Percentiles rank a stretch among this genome's conserved stretches.
These are phyloP conservation scores for Phoma sp. DNA, from an alignment of 2,329 filamentous ascomycete genomes.

Conservation along the genomic window DNA sequence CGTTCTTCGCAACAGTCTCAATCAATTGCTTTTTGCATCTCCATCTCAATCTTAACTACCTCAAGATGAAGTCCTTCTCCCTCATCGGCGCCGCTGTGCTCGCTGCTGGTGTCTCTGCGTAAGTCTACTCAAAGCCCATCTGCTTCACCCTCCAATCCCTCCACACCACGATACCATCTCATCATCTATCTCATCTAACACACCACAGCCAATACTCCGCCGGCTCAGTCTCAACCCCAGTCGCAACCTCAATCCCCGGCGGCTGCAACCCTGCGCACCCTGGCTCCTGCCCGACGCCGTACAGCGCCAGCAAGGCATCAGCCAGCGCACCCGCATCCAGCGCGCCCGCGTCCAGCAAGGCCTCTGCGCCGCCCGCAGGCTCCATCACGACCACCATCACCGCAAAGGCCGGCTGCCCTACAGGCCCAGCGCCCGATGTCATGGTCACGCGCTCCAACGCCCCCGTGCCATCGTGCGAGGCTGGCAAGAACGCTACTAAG, in stretches of 20 bases:
- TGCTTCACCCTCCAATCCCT: background rate
- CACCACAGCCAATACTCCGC: background rate
- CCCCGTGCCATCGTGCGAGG: slow-evolving; percentile 21
- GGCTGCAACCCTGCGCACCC: too few relatives aligned
- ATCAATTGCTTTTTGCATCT: background rate
- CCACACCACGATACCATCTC: background rate
- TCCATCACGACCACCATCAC: slow-evolving; percentile 23
- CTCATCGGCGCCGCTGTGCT: slow-evolving; percentile 4
- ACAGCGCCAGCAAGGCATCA: too few relatives aligned
- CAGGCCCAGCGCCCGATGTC: slow-evolving; percentile 22
- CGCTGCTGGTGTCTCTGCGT: slow-evolving; percentile 10
- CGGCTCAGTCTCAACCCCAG: background rate
- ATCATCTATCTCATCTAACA: background rate
- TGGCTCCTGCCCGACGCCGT: too few relatives aligned
- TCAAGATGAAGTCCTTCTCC: slow-evolving; percentile 9
- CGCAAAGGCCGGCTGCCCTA: slow-evolving; percentile 23
- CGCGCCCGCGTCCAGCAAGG: slow-evolving; percentile 11
- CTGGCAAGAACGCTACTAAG: slow-evolving; percentile 28
- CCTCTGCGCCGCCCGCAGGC: background rate
- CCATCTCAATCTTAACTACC: background rate
- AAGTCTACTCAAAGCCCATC: background rate
- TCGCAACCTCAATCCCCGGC: background rate
- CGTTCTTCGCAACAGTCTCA: background rate
- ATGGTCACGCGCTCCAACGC: slow-evolving; percentile 27
- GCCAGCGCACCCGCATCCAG: background rate